Conservation (phyloP, 2,329 filamentous ascomycete species). For the Exophiala phaeomuriformis region DNA sequence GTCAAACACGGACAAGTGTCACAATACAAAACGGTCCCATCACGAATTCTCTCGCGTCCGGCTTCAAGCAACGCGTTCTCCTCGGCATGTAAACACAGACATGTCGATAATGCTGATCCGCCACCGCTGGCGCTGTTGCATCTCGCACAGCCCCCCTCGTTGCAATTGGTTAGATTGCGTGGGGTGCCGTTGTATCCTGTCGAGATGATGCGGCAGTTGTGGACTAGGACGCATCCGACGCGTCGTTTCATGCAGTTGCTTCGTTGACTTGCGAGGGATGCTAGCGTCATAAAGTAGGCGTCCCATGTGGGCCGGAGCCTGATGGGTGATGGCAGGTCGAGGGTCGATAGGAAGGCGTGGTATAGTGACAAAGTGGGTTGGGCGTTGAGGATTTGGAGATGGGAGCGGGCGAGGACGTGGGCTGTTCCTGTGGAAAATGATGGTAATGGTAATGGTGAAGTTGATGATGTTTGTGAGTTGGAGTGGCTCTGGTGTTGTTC, state of each 20-base stretch:
- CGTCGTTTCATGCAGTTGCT: constrained; percentile 98
- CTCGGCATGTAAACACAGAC: constrained; percentile 94
- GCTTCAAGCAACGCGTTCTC: constrained; percentile 95
- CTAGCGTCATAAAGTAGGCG: constrained; percentile 96
- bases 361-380: constrained; percentile 64
- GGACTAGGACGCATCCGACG: constrained; percentile 87
- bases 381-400: constrained; percentile 80
- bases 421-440: constrained; percentile 44
- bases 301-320: constrained; percentile 89
- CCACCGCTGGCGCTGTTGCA: constrained; percentile 67
- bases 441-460: neutral
- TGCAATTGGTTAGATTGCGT: constrained; percentile 78
- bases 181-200: constrained; percentile 99
- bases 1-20: constrained; percentile 96
- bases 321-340: constrained; percentile 70
- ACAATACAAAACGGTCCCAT: constrained; percentile 79
- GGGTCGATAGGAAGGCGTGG: constrained; percentile 61
- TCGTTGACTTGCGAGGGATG: constrained; percentile 78
- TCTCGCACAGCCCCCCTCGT: constrained; percentile 78
- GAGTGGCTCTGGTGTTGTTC: neutral
- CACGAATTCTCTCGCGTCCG: constrained; percentile 78
- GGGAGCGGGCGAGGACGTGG: constrained; percentile 70
- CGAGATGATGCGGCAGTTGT: constrained; percentile 71
- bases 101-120: constrained; percentile 73
- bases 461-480: neutral